Conservation (phyloP, 768 basidiomycete genomes). For the Termitomyces sp. region DNA sequence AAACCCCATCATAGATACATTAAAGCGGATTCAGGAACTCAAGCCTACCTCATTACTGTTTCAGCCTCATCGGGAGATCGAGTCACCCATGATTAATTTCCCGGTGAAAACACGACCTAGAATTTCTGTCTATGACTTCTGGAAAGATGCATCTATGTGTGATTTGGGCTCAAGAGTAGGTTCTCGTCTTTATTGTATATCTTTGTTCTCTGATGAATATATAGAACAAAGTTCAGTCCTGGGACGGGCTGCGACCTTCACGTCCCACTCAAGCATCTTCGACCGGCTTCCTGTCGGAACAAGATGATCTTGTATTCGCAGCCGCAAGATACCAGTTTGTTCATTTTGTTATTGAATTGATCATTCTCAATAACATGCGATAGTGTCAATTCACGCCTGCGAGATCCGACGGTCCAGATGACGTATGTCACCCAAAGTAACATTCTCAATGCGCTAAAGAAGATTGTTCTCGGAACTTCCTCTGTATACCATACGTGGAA, state of each 20-base stretch:
- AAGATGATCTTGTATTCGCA: conserved; percentile 43
- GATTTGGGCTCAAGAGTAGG: conserved; percentile 19
- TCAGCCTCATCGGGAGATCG: conserved; percentile 24
- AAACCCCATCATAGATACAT: conserved; percentile 65
- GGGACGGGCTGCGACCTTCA: conserved; percentile 49
- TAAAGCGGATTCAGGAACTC: conserved; percentile 25
- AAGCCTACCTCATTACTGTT: conserved; percentile 10
- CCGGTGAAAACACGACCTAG: conserved; percentile 1
- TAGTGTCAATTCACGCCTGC: conserved; percentile 46
- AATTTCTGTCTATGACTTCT: conserved; percentile 6
- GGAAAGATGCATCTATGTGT: conserved; percentile 16
- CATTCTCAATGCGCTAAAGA: conserved; percentile 46
- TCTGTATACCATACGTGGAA: conserved; percentile 68
- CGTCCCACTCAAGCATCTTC: conserved; percentile 24
- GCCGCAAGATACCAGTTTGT: conserved; percentile 59
- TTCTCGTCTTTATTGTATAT: not conserved
- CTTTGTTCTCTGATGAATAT: not conserved
- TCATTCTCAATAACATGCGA: not conserved
- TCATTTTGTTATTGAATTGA: not conserved
- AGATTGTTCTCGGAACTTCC: conserved; percentile 60
- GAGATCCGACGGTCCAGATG: conserved; percentile 29
- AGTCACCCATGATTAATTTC: conserved; percentile 18
- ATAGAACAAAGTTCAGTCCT: conserved; percentile 51
- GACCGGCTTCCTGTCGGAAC: conserved; percentile 67
- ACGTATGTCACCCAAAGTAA: conserved; percentile 41